Evolutionary conservation across 1,139 yeast genomes (phyloP), one percentile per base, ranked within the genome.

Genomic region (Hansenula lynferdii): DNA sequence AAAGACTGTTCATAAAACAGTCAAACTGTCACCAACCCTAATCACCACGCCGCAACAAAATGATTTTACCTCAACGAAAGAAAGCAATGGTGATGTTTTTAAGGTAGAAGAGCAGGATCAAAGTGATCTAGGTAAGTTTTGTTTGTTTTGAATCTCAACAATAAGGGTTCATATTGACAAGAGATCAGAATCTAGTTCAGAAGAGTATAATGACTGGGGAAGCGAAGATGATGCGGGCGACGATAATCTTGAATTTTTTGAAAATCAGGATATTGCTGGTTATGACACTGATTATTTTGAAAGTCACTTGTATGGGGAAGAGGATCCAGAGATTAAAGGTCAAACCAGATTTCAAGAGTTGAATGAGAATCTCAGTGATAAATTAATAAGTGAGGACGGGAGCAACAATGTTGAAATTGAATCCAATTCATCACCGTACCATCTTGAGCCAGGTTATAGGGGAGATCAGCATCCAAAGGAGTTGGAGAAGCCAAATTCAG

Each of bases 391-490:
- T 6, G 32, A 30, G n/a, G 37, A 35, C 15, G n/a, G 27, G 9
- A 18, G 31, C 5, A 25, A 42, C 14, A 27, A 29, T 22, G 26
- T 17, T 21, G 31, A 40, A 4, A 4, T n/a, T 25, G 39, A 25
- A 14, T 11, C 5, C 24, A 5, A 29, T 26, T 17, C 28, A 3
- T 44, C 49, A 2, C 49, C 49, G 9, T 45, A 45, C 20, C 49
- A 45, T 26, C 44, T 45, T 19, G 32, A 10, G 3, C 46, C 48
- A 18, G 16, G 15, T n/a, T 29, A 33, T 25, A 18, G 33, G 20
- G 40, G 34, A 4, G n/a, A n/a, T 8, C 21, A 25, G 6, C 33
- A 37, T 16, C 19, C 28, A 16, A 23, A 36, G 7, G 39, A 36
- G 12, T 33, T 36, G 20, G 34, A 29, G 4, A 36, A 36, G 15